phyloP scores from a whole-genome alignment of 75 land plant species.

The Cupressus sempervirens region DNA sequence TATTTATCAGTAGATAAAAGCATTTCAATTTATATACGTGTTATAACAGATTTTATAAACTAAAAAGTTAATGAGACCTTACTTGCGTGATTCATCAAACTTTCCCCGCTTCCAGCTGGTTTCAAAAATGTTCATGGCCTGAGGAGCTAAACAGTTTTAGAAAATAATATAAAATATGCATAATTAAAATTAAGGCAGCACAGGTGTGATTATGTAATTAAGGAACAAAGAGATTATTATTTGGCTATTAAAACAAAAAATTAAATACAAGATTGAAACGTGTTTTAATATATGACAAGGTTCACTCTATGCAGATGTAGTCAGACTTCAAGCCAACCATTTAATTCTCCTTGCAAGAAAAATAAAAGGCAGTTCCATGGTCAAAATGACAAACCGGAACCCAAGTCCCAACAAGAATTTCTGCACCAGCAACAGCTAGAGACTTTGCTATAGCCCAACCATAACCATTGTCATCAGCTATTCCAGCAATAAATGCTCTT shows the following conservation, averaged over 20 bases:
- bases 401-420: conserved; percentile 99
- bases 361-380: neutral
- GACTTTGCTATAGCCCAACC: conserved; percentile 99
- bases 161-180: neutral
- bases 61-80: conserved; percentile 18
- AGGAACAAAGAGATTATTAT: conserved; percentile 42
- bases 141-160: conserved; percentile 14
- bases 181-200: neutral
- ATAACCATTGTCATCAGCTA: conserved; percentile 99
- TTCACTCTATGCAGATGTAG: neutral
- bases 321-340: neutral
- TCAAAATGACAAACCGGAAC: conserved; percentile 62
- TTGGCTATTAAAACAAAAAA: conserved; percentile 57
- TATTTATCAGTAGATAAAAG: neutral
- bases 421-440: conserved; percentile 96
- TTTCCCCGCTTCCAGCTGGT: conserved; percentile 93
- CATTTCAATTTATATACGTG: neutral
- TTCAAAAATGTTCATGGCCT: conserved; percentile 98
- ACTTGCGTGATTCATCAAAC: conserved; percentile 92
- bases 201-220: neutral
- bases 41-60: neutral
- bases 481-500: conserved; percentile 97
- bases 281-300: neutral
- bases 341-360: conserved; percentile 2
- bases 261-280: neutral